These are phyloP conservation scores for Vicia villosa DNA, from an alignment of 306 rosid genomes.

Conservation along the genomic window DNA sequence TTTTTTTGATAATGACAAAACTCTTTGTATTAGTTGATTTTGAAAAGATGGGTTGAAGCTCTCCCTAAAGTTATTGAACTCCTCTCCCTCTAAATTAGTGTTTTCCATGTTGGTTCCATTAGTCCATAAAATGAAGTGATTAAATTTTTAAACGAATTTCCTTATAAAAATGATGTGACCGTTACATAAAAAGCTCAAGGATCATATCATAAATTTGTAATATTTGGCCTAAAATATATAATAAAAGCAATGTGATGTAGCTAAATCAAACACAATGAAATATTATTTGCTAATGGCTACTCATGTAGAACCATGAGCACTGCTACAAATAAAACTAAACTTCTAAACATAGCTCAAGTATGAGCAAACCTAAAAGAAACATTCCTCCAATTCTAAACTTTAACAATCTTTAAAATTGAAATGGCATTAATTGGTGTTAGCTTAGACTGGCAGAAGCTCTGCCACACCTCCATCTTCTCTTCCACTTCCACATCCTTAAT, in stretches of 20 bases:
- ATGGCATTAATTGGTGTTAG: constrained; percentile 66
- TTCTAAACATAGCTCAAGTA: constrained; percentile 22
- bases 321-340: constrained; percentile 27
- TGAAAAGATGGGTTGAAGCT: too few species aligned
- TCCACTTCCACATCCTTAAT: constrained; percentile 68
- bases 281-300: constrained; percentile 1
- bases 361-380: constrained; percentile 16
- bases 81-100: too few species aligned
- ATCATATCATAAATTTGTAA: too few species aligned
- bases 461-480: constrained; percentile 77
- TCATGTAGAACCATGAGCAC: constrained; percentile 44
- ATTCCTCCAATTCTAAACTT: constrained; percentile 30
- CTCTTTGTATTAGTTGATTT: too few species aligned
- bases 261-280: constrained; percentile 10
- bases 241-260: constrained; percentile 16
- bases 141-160: too few species aligned
- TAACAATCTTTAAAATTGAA: constrained; percentile 68
- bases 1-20: too few species aligned
- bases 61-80: too few species aligned
- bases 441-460: constrained; percentile 74
- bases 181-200: too few species aligned
- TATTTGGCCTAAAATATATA: not conserved
- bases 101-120: too few species aligned
- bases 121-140: too few species aligned
- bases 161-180: too few species aligned